Evolutionary conservation across 352 stramenopile genomes (phyloP).

Genomic region (Phytophthora cactorum): DNA sequence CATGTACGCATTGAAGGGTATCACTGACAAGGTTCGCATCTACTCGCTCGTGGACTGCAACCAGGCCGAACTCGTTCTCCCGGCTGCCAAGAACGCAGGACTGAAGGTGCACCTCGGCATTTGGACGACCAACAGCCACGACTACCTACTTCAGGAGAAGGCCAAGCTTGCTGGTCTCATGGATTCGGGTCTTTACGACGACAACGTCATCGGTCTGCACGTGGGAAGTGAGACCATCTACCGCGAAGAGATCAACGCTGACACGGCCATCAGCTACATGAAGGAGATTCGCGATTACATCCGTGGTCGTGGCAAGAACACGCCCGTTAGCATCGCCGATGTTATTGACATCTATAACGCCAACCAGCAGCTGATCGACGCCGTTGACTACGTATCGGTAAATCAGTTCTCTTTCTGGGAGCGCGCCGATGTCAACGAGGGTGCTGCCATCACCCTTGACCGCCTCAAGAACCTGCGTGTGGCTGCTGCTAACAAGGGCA

Average conservation of each 20-base stretch:
- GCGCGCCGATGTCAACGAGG: slow-evolving; percentile 52
- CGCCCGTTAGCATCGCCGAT: slow-evolving; percentile 76
- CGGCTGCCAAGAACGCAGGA: slow-evolving; percentile 48
- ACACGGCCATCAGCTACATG: slow-evolving; percentile 64
- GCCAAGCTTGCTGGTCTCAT: slow-evolving; percentile 49
- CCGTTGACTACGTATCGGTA: slow-evolving; percentile 70
- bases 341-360: slow-evolving; percentile 72
- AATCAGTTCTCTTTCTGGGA: slow-evolving; percentile 90
- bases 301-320: slow-evolving; percentile 41
- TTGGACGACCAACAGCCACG: slow-evolving; percentile 52
- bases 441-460: slow-evolving; percentile 52
- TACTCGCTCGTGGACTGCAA: slow-evolving; percentile 71
- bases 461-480: slow-evolving; percentile 57
- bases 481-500: slow-evolving; percentile 50
- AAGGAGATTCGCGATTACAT: slow-evolving; percentile 66
- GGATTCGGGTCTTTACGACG: slow-evolving; percentile 45
- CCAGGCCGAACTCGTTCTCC: slow-evolving; percentile 52
- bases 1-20: slow-evolving; percentile 53
- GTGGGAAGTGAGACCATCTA: slow-evolving; percentile 79
- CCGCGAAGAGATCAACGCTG: slow-evolving; percentile 55
- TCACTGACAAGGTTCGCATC: slow-evolving; percentile 68
- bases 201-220: slow-evolving; percentile 57
- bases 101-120: slow-evolving; percentile 70
- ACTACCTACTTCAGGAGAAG: slow-evolving; percentile 56
- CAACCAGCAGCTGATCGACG: slow-evolving; percentile 63